phyloP scores from a whole-genome alignment of 2,329 filamentous ascomycete species.

The Talaromyces sp. region DNA sequence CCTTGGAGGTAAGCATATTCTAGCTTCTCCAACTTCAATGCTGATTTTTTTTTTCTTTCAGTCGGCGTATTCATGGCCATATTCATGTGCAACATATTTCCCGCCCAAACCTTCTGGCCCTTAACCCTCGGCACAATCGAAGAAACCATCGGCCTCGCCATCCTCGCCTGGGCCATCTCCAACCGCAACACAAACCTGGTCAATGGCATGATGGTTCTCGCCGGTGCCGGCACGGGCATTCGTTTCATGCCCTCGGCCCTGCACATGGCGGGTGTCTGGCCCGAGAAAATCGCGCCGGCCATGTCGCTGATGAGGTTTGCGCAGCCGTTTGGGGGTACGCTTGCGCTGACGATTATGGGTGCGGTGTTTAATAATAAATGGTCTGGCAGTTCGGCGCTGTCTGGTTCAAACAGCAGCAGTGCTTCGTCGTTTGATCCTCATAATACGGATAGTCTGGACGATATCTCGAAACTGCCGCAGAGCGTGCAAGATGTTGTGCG shows the following conservation, averaged over 20 bases:
- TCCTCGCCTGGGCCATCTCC: conserved; percentile 54
- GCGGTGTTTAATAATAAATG: conserved; percentile 61
- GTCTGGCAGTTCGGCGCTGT: conserved; percentile 17
- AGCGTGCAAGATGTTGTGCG: conserved; percentile 34
- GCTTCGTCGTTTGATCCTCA: conserved; percentile 23
- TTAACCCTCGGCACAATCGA: conserved; percentile 52
- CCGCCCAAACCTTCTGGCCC: conserved; percentile 55
- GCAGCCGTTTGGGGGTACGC: conserved; percentile 57
- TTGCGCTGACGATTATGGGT: conserved; percentile 62
- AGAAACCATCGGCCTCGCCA: conserved; percentile 53
- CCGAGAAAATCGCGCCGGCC: conserved; percentile 51
- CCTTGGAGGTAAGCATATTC: conserved; percentile 43
- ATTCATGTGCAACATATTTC: conserved; percentile 55
- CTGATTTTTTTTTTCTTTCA: conserved; percentile 7
- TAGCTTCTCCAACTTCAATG: not conserved
- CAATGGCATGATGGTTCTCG: conserved; percentile 61
- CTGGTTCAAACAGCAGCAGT: conserved; percentile 19
- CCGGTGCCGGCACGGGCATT: conserved; percentile 57
- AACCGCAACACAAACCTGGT: conserved; percentile 45
- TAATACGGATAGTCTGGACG: conserved; percentile 31
- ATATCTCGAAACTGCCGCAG: conserved; percentile 29
- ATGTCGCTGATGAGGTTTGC: conserved; percentile 56
- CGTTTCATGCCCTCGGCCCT: conserved; percentile 60
- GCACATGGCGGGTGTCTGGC: conserved; percentile 59
- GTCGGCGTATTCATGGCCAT: conserved; percentile 54